These are phyloP conservation scores for Kalanchoe fedtschenkoi DNA, from an alignment of 164 flowering plant species.

Conservation along the genomic window DNA sequence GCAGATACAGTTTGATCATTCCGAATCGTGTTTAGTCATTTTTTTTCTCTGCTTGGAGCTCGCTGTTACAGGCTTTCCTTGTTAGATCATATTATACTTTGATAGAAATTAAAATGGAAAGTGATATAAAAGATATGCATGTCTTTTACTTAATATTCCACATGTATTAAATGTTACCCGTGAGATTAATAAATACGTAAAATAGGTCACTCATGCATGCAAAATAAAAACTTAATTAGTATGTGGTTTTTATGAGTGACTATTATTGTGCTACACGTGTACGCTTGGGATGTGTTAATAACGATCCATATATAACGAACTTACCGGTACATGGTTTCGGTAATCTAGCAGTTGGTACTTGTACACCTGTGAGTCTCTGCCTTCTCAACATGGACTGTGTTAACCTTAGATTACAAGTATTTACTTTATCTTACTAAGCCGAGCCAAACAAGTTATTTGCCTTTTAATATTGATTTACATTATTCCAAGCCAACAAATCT, in stretches of 20 bases:
- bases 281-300: background rate
- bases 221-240: background rate
- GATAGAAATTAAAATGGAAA: background rate
- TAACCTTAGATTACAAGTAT: background rate
- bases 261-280: too few species aligned
- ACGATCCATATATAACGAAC: background rate
- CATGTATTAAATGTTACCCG: background rate
- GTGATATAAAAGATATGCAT: background rate
- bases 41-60: background rate
- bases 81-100: background rate
- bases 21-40: background rate
- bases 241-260: background rate
- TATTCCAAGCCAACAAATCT: too few species aligned
- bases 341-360: background rate
- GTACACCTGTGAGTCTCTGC: background rate
- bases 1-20: background rate
- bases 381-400: background rate
- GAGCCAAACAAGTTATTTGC: too few species aligned
- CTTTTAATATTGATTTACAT: too few species aligned
- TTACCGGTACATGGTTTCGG: background rate
- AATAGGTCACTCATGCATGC: conserved; percentile 2
- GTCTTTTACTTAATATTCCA: background rate
- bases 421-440: background rate
- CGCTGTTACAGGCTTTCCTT: background rate
- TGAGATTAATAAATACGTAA: background rate